These are phyloP conservation scores for Eimeria maxima DNA, from an alignment of 169 alveolate genomes.

Conservation along the genomic window DNA sequence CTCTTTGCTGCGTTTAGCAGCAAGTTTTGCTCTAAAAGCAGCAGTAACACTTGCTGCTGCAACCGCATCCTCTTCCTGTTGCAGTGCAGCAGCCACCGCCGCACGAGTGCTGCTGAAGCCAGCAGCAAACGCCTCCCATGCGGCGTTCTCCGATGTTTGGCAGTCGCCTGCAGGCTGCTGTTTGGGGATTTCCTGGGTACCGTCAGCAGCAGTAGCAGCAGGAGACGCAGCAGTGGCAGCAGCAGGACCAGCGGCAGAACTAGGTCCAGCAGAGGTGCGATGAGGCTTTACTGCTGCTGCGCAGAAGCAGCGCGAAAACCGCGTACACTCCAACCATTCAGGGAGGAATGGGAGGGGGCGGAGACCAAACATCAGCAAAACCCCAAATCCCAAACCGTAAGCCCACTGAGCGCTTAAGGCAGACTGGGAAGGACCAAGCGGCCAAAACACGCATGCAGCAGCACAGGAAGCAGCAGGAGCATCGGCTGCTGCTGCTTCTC, in stretches of 20 bases:
- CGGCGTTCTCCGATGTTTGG: background rate
- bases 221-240: background rate
- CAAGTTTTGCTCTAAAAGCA: background rate
- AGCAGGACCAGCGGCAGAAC: background rate
- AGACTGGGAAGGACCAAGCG: background rate
- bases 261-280: background rate
- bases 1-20: constrained; percentile 8
- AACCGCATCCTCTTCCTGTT: background rate
- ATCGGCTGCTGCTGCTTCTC: background rate
- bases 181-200: background rate
- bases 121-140: constrained; percentile 27
- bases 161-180: background rate
- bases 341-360: background rate
- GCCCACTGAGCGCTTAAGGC: background rate
- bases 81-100: constrained; percentile 21
- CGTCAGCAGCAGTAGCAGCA: background rate
- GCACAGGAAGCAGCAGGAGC: background rate
- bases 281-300: background rate
- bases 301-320: background rate
- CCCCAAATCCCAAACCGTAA: background rate
- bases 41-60: constrained; percentile 1
- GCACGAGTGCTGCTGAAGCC: constrained; percentile 32
- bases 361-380: background rate
- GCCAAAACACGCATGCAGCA: background rate
- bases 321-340: background rate